Conservation (phyloP, 225 moss, liverwort and hornwort species). For the Pseudoscleropodium purum region DNA sequence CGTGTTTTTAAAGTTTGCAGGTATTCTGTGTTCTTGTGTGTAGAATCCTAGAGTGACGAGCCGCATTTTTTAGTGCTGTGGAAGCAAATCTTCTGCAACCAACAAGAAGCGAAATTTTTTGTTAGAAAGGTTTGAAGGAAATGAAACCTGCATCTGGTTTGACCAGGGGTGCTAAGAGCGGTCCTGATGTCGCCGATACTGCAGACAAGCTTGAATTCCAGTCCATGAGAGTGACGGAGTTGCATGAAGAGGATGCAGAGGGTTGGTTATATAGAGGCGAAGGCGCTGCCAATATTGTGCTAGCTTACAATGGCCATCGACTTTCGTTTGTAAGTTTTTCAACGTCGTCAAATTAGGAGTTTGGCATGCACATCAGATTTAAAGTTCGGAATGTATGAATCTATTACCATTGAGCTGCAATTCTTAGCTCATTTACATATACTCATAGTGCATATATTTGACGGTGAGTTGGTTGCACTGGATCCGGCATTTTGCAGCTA, state of each 20-base stretch:
- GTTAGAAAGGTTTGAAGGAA: not conserved
- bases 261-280: conserved; percentile 84
- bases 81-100: not conserved
- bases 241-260: conserved; percentile 49
- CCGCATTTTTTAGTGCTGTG: not conserved
- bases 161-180: not conserved
- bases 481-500: not conserved
- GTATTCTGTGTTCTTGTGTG: not conserved
- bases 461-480: not conserved
- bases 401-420: not conserved
- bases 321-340: conserved; percentile 50
- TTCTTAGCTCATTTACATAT: not conserved
- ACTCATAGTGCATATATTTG: not conserved
- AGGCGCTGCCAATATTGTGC: conserved; percentile 86
- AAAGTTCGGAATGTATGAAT: not conserved
- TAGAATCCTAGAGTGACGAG: not conserved
- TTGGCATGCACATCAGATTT: not conserved
- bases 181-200: not conserved
- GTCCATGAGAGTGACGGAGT: conserved; percentile 16
- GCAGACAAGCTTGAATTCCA: conserved; percentile 22
- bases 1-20: not conserved
- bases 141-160: not conserved
- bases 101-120: not conserved
- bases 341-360: not conserved
- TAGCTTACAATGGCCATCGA: conserved; percentile 65